These are phyloP conservation scores for Gynostemma pentaphyllum DNA, from an alignment of 306 rosid genomes.

Conservation along the genomic window DNA sequence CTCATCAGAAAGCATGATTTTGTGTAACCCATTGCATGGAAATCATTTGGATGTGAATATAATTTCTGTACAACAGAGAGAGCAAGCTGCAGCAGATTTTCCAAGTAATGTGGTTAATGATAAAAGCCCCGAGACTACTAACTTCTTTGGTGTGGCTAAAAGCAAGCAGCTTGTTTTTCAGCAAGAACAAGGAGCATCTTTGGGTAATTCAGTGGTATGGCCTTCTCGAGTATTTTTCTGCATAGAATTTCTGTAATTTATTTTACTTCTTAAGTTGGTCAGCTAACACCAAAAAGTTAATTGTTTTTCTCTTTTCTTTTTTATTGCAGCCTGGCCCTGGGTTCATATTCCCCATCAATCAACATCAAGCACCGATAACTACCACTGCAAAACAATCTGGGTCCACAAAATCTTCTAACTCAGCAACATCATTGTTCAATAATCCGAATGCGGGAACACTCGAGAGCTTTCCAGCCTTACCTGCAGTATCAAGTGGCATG, in stretches of 20 bases:
- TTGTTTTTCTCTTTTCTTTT: slow-evolving; percentile 11
- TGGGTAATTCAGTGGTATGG: slow-evolving; percentile 39
- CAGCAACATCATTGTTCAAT: slow-evolving; percentile 19
- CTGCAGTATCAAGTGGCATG: slow-evolving; percentile 28
- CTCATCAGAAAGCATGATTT: slow-evolving; percentile 18
- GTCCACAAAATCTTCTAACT: slow-evolving; percentile 18
- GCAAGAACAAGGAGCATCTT: slow-evolving; percentile 24
- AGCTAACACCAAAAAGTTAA: neutral
- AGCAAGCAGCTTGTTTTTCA: slow-evolving; percentile 27
- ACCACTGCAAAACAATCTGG: slow-evolving; percentile 27
- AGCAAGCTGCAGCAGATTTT: slow-evolving; percentile 15
- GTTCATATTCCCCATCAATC: slow-evolving; percentile 24
- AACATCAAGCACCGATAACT: slow-evolving; percentile 34
- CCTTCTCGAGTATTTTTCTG: slow-evolving; percentile 11
- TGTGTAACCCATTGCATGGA: slow-evolving; percentile 25
- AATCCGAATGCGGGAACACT: slow-evolving; percentile 30
- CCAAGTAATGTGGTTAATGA: slow-evolving; percentile 19
- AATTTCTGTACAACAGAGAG: slow-evolving; percentile 16
- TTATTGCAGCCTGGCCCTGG: slow-evolving; percentile 41
- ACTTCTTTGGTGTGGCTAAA: slow-evolving; percentile 21
- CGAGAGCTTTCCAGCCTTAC: slow-evolving; percentile 30
- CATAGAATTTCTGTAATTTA: neutral
- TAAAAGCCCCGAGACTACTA: slow-evolving; percentile 21
- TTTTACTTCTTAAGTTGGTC: neutral
- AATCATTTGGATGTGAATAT: slow-evolving; percentile 18